Base-by-base conservation (phyloP, 352 stramenopile species). In the Pythium rishiriense region DNA sequence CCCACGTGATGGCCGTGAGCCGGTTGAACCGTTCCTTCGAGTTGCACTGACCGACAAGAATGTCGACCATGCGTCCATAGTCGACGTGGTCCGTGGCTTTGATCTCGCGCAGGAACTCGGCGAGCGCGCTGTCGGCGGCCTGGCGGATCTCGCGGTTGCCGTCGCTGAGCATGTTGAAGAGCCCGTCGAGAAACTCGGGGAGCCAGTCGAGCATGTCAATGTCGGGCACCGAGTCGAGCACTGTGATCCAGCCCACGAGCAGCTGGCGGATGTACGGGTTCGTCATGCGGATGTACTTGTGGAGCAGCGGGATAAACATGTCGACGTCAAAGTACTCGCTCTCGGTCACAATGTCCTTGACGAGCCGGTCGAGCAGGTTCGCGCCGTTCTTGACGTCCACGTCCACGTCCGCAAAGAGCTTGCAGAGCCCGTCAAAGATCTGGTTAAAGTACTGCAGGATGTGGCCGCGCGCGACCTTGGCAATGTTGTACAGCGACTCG, bases 131-230 rank as follows among this genome's bases (percentile, higher is more conserved):
- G 74, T 98, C 94, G 0, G 96, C 96, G 0, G 92, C 96, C 58
- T 99, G 96, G 29, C 97, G 91, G 55, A 99, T 99, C 75, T 99
- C 97, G 24, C 96, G 78, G 75, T 99, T 99, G 5, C 90, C 96
- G 75, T 99, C 97, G 65, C 94, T 98, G 1, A 99, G 78, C 98
- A 99, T 99, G 73, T 99, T 99, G 64, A 99, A 99, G 21, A 99
- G 76, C 0, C 98, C 97, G 67, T 99, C 97, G 12, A 99, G 73
- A 77, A 99, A 99, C 58, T 99, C 97, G 2, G 87, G 87, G 43
- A 96, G 71, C 81, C 97, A 99, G 75, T 99, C 97, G 55, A 99
- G 85, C 97, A 99, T 99, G 70, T 98, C 96, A 62, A 99, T 99
- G 64, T 99, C 97, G 1, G 98, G 97, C 19, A 99, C 97, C 6